Base-by-base conservation (phyloP, 768 basidiomycete genomes). In the Naganishia vishniacii region DNA sequence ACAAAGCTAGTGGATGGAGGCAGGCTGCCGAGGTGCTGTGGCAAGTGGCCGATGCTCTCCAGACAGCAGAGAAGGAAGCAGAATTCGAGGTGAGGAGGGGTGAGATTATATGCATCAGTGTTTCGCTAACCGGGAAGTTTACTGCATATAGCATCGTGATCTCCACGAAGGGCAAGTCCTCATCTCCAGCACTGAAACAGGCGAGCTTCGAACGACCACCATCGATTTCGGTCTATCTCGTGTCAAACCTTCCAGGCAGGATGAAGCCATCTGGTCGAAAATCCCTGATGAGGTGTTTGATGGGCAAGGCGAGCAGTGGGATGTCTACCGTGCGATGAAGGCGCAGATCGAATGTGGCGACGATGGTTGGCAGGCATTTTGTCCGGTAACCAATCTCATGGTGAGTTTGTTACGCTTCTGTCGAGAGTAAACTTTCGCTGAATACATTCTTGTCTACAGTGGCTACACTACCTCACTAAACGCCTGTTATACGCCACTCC, bases 91-190 rank as follows among this genome's bases (percentile, higher is more conserved):
- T 95, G n/a, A 9, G 26, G 59, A 42, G 44, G 23, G 18, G 9
- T 20, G 44, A 25, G 8, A 34, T 23, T 15, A n/a, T n/a, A n/a
- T n/a, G n/a, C n/a, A n/a, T n/a, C n/a, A n/a, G n/a, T n/a, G n/a
- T n/a, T n/a, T n/a, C n/a, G n/a, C n/a, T n/a, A n/a, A n/a, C n/a
- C 59, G 0, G 2, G 9, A 34, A 23, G 7, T 51, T 12, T 56
- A 1, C 25, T 9, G 4, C 34, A 34, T 34, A 2, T 67, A 99
- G 94, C 95, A 99, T 78, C 91, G 95, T 32, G 95, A 99, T 76
- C 84, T 99, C n/a, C 95, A 99, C 71, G 91, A 90, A 84, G 95
- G 95, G 23, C 95, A 99, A 76, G 88, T 99, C 53, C 82, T 99
- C 8, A 84, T 98, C 49, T 85, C 86, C 18, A 63, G 67, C 12